These are phyloP conservation scores for Laguncularia racemosa DNA, from an alignment of 345 rosid species.

Conservation along the genomic window DNA sequence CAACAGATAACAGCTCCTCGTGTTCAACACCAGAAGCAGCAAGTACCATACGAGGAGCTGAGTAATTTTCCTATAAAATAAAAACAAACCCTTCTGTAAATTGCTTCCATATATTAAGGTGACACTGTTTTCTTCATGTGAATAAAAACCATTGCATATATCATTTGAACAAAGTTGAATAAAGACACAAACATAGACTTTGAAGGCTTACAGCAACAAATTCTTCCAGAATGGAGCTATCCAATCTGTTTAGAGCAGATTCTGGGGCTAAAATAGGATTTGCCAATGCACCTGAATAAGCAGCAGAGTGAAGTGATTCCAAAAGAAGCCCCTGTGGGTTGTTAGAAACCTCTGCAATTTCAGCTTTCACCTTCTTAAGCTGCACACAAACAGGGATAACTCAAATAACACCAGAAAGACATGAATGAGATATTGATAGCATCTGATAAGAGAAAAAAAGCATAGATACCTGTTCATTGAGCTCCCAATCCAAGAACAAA, in stretches of 20 bases:
- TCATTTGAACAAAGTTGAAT: background rate
- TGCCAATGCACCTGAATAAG: conserved; percentile 74
- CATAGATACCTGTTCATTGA: conserved; percentile 59
- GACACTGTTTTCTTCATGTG: background rate
- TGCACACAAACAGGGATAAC: conserved; percentile 23
- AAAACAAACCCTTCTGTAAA: no score
- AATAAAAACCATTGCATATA: background rate
- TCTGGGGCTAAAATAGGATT: conserved; percentile 86
- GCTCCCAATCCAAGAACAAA: conserved; percentile 89
- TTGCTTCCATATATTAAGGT: no score
- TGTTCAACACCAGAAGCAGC: conserved; percentile 87
- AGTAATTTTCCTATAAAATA: conserved; percentile 57
- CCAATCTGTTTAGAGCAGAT: conserved; percentile 52
- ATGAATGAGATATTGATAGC: background rate
- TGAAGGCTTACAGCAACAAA: conserved; percentile 58
- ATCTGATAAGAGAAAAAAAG: background rate
- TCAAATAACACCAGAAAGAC: background rate
- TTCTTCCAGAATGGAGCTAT: conserved; percentile 49
- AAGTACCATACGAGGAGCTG: conserved; percentile 75
- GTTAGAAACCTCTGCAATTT: conserved; percentile 51
- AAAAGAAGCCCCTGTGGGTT: conserved; percentile 70
- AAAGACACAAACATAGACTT: background rate
- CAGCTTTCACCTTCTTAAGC: conserved; percentile 65
- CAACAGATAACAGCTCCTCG: conserved; percentile 64
- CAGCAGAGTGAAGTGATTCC: conserved; percentile 88